These are phyloP conservation scores for Ganoderma lucidum DNA, from an alignment of 1,284 basidiomycete genomes.

Conservation along the genomic window DNA sequence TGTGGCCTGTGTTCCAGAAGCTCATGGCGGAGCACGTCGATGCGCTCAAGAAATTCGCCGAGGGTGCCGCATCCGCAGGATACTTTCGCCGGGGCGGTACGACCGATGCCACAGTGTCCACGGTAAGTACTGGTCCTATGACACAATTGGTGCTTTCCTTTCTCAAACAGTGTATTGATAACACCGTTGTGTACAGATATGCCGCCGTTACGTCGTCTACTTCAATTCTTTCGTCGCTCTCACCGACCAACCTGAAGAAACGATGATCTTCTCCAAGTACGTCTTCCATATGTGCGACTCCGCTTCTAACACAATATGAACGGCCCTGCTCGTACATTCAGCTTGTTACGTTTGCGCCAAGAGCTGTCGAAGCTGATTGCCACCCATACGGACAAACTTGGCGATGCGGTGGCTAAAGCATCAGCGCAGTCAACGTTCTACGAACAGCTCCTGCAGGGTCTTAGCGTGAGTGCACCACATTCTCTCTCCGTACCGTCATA, in stretches of 20 bases:
- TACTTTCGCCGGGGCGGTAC: constrained; percentile 72
- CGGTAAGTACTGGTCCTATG: constrained; percentile 51
- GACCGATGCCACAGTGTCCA: constrained; percentile 73
- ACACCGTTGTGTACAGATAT: constrained; percentile 46
- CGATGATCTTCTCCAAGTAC: constrained; percentile 94
- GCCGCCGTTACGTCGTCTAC: constrained; percentile 76
- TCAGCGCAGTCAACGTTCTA: constrained; percentile 79
- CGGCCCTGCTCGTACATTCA: constrained; percentile 41
- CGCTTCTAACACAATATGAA: constrained; percentile 16
- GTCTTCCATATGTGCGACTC: constrained; percentile 28
- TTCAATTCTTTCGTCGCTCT: constrained; percentile 85
- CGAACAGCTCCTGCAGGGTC: constrained; percentile 77
- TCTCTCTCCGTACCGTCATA: not conserved
- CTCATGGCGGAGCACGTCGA: constrained; percentile 87
- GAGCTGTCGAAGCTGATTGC: constrained; percentile 86
- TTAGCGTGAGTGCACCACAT: constrained; percentile 65
- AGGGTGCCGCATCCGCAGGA: constrained; percentile 65
- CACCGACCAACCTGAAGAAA: constrained; percentile 87
- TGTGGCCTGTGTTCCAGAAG: constrained; percentile 94
- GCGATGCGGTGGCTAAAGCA: constrained; percentile 67
- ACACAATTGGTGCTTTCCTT: not conserved
- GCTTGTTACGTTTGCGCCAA: constrained; percentile 85
- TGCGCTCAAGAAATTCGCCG: constrained; percentile 81
- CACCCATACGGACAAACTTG: constrained; percentile 74
- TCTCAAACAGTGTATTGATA: not conserved